phyloP scores from a whole-genome alignment of 345 rosid genomes.

The Moringa oleifera region DNA sequence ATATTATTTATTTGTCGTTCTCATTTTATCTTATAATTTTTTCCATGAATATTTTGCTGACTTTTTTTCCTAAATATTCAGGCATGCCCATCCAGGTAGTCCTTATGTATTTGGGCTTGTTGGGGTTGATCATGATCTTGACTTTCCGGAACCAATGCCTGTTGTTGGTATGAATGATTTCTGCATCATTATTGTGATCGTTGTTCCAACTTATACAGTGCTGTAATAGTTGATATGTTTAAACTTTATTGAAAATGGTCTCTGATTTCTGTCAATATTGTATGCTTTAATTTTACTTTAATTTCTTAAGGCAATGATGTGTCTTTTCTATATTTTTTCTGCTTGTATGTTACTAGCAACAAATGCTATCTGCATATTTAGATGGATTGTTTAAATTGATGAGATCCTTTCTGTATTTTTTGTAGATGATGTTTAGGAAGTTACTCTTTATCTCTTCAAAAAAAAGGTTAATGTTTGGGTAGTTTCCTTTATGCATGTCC shows the following conservation, averaged over 20 bases:
- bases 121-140: constrained; percentile 94
- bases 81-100: constrained; percentile 99
- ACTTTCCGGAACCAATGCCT: constrained; percentile 98
- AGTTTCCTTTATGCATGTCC: not conserved
- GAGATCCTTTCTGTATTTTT: no score
- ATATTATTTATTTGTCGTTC: not conserved
- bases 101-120: constrained; percentile 98
- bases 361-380: not conserved
- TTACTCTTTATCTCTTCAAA: no score
- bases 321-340: not conserved
- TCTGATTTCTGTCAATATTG: not conserved
- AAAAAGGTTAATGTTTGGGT: not conserved
- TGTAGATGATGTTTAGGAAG: no score
- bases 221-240: not conserved
- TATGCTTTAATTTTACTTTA: not conserved
- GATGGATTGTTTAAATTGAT: no score
- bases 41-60: constrained; percentile 19
- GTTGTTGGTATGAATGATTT: constrained; percentile 60
- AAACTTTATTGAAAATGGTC: not conserved
- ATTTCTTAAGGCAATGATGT: no score
- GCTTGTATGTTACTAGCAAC: not conserved
- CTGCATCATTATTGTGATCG: not conserved
- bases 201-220: not conserved
- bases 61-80: constrained; percentile 36
- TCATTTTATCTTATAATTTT: not conserved